Percentiles rank a stretch among this genome's conserved stretches.
phyloP scores from a whole-genome alignment of 345 rosid species.

The Linum trigynum region DNA sequence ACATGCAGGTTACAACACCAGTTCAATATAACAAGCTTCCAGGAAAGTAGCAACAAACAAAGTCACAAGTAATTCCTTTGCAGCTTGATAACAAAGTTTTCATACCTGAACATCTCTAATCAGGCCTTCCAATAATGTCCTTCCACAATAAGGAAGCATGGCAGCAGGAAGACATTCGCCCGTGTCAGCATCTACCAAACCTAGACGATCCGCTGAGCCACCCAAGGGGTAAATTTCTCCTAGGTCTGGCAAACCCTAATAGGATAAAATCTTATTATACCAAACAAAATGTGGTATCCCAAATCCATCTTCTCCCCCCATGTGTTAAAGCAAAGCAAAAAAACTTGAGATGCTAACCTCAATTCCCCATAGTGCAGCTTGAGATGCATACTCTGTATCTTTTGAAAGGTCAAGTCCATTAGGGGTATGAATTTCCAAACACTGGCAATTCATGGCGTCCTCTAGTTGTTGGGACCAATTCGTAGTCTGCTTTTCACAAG shows the following conservation, averaged over 20 bases:
- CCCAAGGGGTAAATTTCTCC: constrained; percentile 95
- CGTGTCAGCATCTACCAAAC: constrained; percentile 70
- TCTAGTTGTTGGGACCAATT: constrained; percentile 30
- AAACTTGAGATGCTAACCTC: constrained; percentile 42
- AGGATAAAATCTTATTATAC: constrained; percentile 41
- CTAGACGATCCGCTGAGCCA: constrained; percentile 87
- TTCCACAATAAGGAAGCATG: constrained; percentile 90
- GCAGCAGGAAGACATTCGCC: constrained; percentile 96
- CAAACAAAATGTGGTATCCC: constrained; percentile 13
- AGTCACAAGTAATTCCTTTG: constrained; percentile 8
- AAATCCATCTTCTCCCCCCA: not conserved
- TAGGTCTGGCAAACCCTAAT: constrained; percentile 82
- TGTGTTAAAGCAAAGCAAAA: constrained; percentile 5
- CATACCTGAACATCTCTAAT: constrained; percentile 90
- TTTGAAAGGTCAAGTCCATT: constrained; percentile 63
- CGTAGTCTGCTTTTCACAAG: constrained; percentile 30
- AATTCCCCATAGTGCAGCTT: constrained; percentile 93
- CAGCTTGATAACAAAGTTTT: constrained; percentile 7
- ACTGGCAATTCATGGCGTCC: constrained; percentile 45
- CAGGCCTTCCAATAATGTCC: constrained; percentile 86
- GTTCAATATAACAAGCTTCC: constrained; percentile 2
- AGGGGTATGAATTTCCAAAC: constrained; percentile 68
- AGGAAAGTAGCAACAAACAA: constrained; percentile 5
- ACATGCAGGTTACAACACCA: constrained; percentile 4
- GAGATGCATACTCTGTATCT: constrained; percentile 61